Conservation (phyloP, 2,329 filamentous ascomycete genomes). For the Curvularia verruculosa region DNA sequence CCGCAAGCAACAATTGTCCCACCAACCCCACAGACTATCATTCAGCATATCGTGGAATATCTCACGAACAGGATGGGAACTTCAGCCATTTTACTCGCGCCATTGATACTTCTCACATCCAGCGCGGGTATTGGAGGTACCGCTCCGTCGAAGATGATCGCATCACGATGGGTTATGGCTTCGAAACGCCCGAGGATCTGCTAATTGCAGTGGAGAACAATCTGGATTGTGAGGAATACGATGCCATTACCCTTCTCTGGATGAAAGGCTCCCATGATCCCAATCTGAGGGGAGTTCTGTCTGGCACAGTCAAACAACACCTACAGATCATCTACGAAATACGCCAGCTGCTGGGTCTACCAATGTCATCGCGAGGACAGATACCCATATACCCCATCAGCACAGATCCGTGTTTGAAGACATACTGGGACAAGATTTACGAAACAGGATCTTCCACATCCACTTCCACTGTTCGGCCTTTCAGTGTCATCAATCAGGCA, state of each 20-base stretch:
- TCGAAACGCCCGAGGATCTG: slow-evolving; percentile 23
- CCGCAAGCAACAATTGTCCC: no score
- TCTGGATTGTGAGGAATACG: slow-evolving; percentile 7
- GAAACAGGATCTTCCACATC: background rate
- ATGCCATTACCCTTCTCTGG: slow-evolving; percentile 27
- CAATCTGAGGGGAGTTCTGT: background rate
- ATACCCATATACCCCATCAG: slow-evolving; percentile 23
- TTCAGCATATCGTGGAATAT: slow-evolving; percentile 15
- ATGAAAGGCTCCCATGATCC: slow-evolving; percentile 18
- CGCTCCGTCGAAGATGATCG: slow-evolving; percentile 18
- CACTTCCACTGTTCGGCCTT: background rate
- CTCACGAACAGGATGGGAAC: slow-evolving; percentile 4
- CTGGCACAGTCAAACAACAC: slow-evolving; percentile 19
- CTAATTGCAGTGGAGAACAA: slow-evolving; percentile 19
- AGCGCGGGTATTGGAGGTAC: slow-evolving; percentile 28
- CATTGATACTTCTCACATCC: slow-evolving; percentile 4
- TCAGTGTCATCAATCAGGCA: background rate
- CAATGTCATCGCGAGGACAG: slow-evolving; percentile 17
- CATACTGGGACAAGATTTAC: slow-evolving; percentile 11
- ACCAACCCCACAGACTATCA: slow-evolving; percentile 9
- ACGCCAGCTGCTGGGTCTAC: slow-evolving; percentile 16
- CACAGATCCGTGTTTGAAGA: slow-evolving; percentile 4
- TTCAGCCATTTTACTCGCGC: slow-evolving; percentile 19
- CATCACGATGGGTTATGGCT: slow-evolving; percentile 18
- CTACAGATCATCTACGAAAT: slow-evolving; percentile 22